Percentiles rank a stretch among this genome's conserved stretches.
These are phyloP conservation scores for Colletotrichum sp. DNA, from an alignment of 2,329 filamentous ascomycete species.

Conservation along the genomic window DNA sequence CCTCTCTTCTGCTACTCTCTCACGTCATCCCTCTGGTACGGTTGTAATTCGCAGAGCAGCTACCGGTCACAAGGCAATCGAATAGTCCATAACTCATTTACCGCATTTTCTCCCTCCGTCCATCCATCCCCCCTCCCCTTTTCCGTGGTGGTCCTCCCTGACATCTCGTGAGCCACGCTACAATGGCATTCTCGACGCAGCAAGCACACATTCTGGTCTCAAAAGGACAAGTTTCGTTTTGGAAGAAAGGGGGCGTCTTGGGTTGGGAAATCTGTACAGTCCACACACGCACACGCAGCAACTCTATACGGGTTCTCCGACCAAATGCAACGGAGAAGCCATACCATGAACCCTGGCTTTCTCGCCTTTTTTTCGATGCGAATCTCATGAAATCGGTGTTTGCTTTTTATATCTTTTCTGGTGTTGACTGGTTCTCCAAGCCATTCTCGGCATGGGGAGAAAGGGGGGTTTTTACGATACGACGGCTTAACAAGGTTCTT, in stretches of 20 bases:
- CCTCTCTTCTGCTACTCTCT: constrained; percentile 41
- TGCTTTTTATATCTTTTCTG: constrained; percentile 1
- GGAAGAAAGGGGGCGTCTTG: constrained; percentile 35
- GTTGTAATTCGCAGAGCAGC: constrained; percentile 61
- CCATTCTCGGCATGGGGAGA: neutral
- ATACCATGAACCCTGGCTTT: constrained; percentile 19
- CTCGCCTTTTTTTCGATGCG: constrained; percentile 11
- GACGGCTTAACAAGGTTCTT: neutral
- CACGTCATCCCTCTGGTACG: constrained; percentile 54
- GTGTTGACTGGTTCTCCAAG: neutral
- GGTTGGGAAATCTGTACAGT: constrained; percentile 40
- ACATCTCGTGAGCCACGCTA: constrained; percentile 21
- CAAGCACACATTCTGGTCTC: constrained; percentile 22
- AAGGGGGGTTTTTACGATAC: neutral
- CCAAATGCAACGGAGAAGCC: constrained; percentile 16
- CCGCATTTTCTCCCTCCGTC: constrained; percentile 24
- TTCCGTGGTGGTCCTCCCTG: constrained; percentile 22
- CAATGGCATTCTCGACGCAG: constrained; percentile 21
- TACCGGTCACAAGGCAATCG: constrained; percentile 59
- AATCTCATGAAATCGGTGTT: constrained; percentile 17
- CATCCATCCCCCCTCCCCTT: constrained; percentile 11
- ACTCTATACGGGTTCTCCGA: constrained; percentile 18
- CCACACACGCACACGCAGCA: constrained; percentile 17
- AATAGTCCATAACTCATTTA: constrained; percentile 54
- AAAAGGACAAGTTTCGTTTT: constrained; percentile 33